phyloP scores from a whole-genome alignment of 164 flowering plant genomes.

The Vitis vinifera region DNA sequence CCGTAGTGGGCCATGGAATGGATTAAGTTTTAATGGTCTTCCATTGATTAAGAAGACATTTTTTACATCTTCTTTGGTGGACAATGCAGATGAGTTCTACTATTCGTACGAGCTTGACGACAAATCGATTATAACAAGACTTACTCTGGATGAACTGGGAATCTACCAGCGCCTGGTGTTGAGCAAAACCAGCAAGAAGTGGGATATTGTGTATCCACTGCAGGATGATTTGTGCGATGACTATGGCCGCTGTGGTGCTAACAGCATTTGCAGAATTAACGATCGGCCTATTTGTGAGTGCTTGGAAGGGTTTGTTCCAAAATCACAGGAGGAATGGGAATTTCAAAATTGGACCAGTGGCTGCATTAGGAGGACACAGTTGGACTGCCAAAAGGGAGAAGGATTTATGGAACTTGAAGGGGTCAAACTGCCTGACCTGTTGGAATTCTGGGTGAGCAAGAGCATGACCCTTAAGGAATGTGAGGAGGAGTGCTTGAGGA shows the following conservation, averaged over 20 bases:
- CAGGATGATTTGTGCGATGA: slow-evolving; percentile 5
- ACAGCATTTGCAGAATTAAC: neutral
- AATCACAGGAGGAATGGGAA: slow-evolving; percentile 8
- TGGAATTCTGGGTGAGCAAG: neutral
- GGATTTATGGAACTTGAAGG: slow-evolving; percentile 18
- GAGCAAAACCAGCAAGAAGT: neutral
- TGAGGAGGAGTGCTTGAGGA: slow-evolving; percentile 17
- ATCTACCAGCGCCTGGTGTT: slow-evolving; percentile 1
- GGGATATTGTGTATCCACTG: neutral
- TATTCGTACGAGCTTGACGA: too few species aligned
- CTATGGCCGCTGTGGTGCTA: neutral
- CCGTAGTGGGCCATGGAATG: slow-evolving; percentile 34
- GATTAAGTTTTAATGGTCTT: slow-evolving; percentile 7
- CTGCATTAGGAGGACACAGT: slow-evolving; percentile 14
- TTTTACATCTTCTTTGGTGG: too few species aligned
- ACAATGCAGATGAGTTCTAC: too few species aligned
- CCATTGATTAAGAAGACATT: neutral
- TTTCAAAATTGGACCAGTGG: slow-evolving; percentile 21
- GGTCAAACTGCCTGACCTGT: slow-evolving; percentile 30
- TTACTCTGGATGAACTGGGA: neutral
- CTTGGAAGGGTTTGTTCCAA: slow-evolving; percentile 19
- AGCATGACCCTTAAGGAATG: slow-evolving; percentile 11
- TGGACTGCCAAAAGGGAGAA: slow-evolving; percentile 21
- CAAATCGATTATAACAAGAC: too few species aligned
- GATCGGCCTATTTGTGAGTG: slow-evolving; percentile 8